Evolutionary conservation across 2,329 filamentous ascomycete genomes (phyloP).

Genomic region (Fusarium marasasianum): DNA sequence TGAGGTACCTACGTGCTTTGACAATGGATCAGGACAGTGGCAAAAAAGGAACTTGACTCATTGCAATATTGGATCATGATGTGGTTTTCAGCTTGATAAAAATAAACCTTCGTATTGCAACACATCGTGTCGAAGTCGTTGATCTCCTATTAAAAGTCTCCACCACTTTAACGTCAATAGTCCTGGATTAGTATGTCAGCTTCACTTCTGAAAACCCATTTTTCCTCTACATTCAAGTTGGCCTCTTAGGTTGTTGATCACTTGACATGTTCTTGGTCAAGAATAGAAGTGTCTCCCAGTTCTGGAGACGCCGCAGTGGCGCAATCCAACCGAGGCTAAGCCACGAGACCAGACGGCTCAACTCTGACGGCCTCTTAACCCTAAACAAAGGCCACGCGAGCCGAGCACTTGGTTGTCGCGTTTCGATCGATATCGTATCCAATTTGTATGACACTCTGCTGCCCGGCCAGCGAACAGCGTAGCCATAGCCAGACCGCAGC

Average conservation of each 20-base stretch:
- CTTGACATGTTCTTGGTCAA: neutral
- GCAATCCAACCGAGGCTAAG: conserved; percentile 13
- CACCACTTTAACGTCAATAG: conserved; percentile 6
- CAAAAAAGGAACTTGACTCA: neutral
- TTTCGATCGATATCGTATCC: conserved; percentile 27
- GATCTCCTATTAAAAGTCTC: conserved; percentile 11
- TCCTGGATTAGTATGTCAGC: neutral
- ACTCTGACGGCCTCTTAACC: conserved; percentile 4
- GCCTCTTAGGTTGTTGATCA: neutral
- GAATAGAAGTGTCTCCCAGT: conserved; percentile 14
- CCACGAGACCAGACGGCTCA: conserved; percentile 13
- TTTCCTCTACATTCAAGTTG: neutral
- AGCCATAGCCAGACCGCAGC: conserved; percentile 24
- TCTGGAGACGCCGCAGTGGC: conserved; percentile 23
- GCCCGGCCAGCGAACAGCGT: conserved; percentile 25
- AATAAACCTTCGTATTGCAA: conserved; percentile 18
- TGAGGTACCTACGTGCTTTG: neutral
- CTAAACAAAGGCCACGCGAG: conserved; percentile 38
- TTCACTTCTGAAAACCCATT: neutral
- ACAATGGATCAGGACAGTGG: neutral
- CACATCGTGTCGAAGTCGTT: neutral
- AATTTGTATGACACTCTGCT: conserved; percentile 23
- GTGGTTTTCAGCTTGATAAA: neutral
- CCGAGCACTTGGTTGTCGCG: conserved; percentile 17
- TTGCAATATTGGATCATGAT: neutral